Conservation (phyloP, 768 basidiomycete genomes). For the Mycena olivaceomarginata region DNA sequence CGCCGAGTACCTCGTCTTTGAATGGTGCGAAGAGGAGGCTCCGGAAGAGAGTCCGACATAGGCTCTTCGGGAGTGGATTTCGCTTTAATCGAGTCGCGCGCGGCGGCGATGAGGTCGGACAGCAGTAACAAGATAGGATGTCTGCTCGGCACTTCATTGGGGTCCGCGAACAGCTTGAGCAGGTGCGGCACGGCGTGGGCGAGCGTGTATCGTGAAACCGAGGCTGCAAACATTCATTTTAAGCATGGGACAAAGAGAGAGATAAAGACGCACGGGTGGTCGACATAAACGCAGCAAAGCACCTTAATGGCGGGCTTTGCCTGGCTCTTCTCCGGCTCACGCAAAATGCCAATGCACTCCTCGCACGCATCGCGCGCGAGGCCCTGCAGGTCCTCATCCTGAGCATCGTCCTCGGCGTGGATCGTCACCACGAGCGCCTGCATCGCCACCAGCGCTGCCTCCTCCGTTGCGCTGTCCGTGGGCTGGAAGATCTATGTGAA, state of each 20-base stretch:
- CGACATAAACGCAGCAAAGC: constrained; percentile 83
- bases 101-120: constrained; percentile 76
- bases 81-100: constrained; percentile 60
- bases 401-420: constrained; percentile 66
- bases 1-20: constrained; percentile 87
- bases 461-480: constrained; percentile 84
- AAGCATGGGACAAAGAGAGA: background rate
- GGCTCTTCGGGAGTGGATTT: background rate
- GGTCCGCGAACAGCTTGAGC: constrained; percentile 83
- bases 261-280: constrained; percentile 79
- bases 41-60: constrained; percentile 30
- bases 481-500: constrained; percentile 93
- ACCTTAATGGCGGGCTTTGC: constrained; percentile 92
- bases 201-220: constrained; percentile 80
- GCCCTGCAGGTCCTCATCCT: constrained; percentile 66
- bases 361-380: constrained; percentile 85
- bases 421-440: constrained; percentile 86
- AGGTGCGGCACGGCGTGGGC: constrained; percentile 85
- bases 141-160: constrained; percentile 81
- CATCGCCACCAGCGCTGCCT: constrained; percentile 81
- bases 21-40: constrained; percentile 74
- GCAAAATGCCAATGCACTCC: constrained; percentile 87
- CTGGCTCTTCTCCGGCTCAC: constrained; percentile 95
- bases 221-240: constrained; percentile 65
- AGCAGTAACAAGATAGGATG: constrained; percentile 81